A percentile compares a stretch with the other conserved stretches of the same genome.
These are phyloP conservation scores for Hypocreales sp. DNA, from an alignment of 2,329 filamentous ascomycete genomes.

Conservation along the genomic window DNA sequence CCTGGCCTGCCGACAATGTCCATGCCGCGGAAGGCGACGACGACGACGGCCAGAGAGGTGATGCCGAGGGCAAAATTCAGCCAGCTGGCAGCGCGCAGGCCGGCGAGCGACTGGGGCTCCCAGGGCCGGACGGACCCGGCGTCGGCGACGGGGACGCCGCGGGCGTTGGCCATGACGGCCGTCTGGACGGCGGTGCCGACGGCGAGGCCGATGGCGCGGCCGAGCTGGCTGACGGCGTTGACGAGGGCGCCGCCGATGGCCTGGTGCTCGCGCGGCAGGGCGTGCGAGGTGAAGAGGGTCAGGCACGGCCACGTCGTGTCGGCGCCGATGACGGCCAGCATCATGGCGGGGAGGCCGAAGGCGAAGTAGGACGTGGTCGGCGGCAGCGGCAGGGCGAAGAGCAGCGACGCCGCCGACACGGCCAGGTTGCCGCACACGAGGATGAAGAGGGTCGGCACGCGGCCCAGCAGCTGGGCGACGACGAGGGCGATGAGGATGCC, in stretches of 20 bases:
- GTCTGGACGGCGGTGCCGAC: constrained; percentile 51
- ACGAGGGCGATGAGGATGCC: constrained; percentile 42
- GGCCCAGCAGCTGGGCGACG: constrained; percentile 38
- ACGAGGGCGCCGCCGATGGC: constrained; percentile 53
- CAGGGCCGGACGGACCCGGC: constrained; percentile 24
- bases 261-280: constrained; percentile 47
- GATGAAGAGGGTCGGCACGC: constrained; percentile 42
- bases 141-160: constrained; percentile 25
- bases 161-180: constrained; percentile 36
- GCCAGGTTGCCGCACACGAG: constrained; percentile 41
- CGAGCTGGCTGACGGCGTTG: constrained; percentile 50
- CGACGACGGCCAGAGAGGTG: constrained; percentile 25
- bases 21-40: constrained; percentile 32
- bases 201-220: constrained; percentile 49
- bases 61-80: constrained; percentile 33
- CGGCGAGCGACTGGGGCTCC: constrained; percentile 30
- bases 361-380: constrained; percentile 49
- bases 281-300: constrained; percentile 48
- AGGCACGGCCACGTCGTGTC: constrained; percentile 52
- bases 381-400: constrained; percentile 50
- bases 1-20: constrained; percentile 35
- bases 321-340: constrained; percentile 47
- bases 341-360: constrained; percentile 50
- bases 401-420: constrained; percentile 37
- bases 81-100: constrained; percentile 34